Conservation (phyloP, 768 basidiomycete species). For the Boletus coccyginus region DNA sequence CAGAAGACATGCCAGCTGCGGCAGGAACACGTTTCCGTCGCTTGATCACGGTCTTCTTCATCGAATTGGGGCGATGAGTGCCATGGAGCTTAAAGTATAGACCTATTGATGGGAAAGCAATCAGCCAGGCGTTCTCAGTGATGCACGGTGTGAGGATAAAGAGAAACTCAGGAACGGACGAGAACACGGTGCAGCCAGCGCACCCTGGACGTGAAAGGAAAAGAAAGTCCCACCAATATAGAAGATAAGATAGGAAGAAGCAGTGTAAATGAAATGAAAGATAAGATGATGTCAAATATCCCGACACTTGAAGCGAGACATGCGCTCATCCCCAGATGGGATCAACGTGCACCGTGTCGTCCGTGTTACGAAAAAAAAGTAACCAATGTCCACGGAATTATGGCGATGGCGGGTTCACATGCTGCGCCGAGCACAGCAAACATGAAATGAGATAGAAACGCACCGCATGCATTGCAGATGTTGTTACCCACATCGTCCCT, state of each 20-base stretch:
- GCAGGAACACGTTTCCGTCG: constrained; percentile 96
- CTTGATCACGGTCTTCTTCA: constrained; percentile 99
- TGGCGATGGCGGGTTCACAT: constrained; percentile 20
- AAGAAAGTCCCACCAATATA: constrained; percentile 2
- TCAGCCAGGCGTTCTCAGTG: constrained; percentile 11
- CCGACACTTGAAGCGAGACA: constrained; percentile 19
- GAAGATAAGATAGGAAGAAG: constrained; percentile 27
- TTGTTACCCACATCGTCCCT: constrained; percentile 89
- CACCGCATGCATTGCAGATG: constrained; percentile 94
- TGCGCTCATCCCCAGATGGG: constrained; percentile 17
- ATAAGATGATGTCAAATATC: constrained; percentile 17
- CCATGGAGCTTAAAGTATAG: constrained; percentile 99
- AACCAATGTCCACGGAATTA: neutral
- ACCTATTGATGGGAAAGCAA: constrained; percentile 46
- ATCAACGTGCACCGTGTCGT: constrained; percentile 21
- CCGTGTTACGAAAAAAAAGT: constrained; percentile 24
- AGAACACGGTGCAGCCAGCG: neutral
- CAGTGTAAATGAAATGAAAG: constrained; percentile 12
- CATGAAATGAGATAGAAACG: constrained; percentile 35
- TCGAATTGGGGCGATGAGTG: constrained; percentile 92
- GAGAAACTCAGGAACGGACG: neutral
- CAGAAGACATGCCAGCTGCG: constrained; percentile 48
- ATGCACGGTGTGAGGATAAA: neutral
- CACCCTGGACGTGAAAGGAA: constrained; percentile 14
- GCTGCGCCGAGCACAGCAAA: constrained; percentile 22